Evolutionary conservation across 805 yeast species (phyloP).

Genomic region (Schwanniomyces yamadae): DNA sequence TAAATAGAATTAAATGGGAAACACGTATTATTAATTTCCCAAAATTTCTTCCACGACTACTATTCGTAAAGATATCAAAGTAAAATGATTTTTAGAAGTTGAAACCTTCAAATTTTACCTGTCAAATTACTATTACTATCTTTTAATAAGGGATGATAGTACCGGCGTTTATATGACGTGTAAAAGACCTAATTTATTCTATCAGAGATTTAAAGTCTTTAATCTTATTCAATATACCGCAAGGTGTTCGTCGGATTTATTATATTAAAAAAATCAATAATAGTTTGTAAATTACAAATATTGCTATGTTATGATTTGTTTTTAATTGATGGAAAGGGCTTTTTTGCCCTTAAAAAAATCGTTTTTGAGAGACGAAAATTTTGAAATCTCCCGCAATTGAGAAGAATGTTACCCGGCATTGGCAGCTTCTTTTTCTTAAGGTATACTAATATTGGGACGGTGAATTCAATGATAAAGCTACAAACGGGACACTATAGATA

Average conservation of each 20-base stretch:
- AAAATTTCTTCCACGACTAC: conserved; percentile 2
- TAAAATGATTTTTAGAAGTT: not conserved
- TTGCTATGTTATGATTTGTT: conserved; percentile 4
- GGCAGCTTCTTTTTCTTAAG: too few species aligned
- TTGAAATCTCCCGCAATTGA: conserved; percentile 5
- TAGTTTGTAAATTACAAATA: conserved; percentile 1
- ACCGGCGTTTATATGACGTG: conserved; percentile 1
- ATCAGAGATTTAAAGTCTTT: conserved; percentile 1
- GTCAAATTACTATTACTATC: conserved; percentile 2
- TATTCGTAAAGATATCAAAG: not conserved
- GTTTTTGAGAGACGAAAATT: conserved; percentile 3
- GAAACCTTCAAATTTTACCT: conserved; percentile 1
- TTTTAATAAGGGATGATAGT: not conserved
- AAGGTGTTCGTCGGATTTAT: conserved; percentile 1
- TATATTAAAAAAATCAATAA: conserved; percentile 2
- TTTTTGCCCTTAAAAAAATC: conserved; percentile 3
- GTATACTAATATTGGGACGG: too few species aligned
- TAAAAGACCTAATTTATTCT: conserved; percentile 1
- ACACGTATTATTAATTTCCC: conserved; percentile 3
- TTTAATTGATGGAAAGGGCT: conserved; percentile 2
- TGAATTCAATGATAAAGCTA: too few species aligned
- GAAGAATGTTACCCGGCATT: conserved; percentile 2
- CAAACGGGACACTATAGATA: too few species aligned
- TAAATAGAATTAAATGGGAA: too few species aligned
- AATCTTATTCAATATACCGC: conserved; percentile 1